These are phyloP conservation scores for Flaveria bidentis DNA, from an alignment of 129 eudicot species.

Conservation along the genomic window DNA sequence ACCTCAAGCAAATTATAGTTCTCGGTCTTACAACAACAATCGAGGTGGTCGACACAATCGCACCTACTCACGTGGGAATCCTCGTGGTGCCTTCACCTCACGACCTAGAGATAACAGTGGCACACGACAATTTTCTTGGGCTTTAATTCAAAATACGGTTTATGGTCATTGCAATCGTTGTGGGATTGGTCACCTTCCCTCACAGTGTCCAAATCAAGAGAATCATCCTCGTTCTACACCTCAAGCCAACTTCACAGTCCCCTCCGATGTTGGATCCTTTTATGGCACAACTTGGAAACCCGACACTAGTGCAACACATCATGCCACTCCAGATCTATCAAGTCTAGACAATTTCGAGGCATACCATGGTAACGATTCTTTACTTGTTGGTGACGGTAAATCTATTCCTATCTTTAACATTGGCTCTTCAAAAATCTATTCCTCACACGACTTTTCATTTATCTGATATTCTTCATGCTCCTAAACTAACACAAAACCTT, in stretches of 20 bases:
- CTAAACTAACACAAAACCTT: too few relatives aligned
- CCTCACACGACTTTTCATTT: too few relatives aligned
- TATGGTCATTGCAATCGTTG: background rate
- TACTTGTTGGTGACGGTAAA: background rate
- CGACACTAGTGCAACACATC: background rate
- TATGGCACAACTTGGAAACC: background rate
- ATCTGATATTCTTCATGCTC: too few relatives aligned
- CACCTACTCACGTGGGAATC: background rate
- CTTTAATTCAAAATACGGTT: too few relatives aligned
- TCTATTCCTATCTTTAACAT: background rate
- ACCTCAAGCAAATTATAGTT: too few relatives aligned
- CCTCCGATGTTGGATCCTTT: background rate
- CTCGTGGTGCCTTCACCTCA: background rate
- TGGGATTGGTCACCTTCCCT: background rate
- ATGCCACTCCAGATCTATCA: too few relatives aligned
- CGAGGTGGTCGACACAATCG: background rate
- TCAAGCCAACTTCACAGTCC: background rate
- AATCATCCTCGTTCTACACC: too few relatives aligned
- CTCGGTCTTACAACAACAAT: background rate
- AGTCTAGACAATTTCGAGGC: too few relatives aligned
- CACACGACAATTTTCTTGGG: background rate
- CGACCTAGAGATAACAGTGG: background rate
- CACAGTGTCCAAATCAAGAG: too few relatives aligned
- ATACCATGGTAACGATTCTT: background rate
- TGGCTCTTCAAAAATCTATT: too few relatives aligned